Percentiles rank a stretch among this genome's conserved stretches.
These are phyloP conservation scores for Xylaria venustula DNA, from an alignment of 495 filamentous ascomycete species.

Conservation along the genomic window DNA sequence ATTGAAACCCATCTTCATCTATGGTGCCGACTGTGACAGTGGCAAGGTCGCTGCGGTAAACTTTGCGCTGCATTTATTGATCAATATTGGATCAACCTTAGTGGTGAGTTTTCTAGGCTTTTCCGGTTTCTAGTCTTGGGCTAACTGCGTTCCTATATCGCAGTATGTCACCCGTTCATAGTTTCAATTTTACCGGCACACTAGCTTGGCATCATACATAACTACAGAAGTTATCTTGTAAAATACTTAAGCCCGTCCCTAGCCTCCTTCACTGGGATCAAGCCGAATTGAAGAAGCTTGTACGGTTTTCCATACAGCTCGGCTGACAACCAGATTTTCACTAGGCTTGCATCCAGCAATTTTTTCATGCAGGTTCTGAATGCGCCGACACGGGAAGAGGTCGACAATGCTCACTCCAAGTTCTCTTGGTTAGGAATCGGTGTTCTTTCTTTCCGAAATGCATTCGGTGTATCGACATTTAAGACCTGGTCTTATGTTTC, in stretches of 20 bases:
- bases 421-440: slow-evolving; percentile 41
- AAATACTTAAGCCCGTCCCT: too few species aligned
- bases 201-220: too few species aligned
- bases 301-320: too few species aligned
- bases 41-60: slow-evolving; percentile 17
- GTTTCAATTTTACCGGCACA: too few species aligned
- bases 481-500: slow-evolving; percentile 22
- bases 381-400: slow-evolving; percentile 38
- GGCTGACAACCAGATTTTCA: too few species aligned
- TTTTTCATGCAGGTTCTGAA: slow-evolving; percentile 44
- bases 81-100: slow-evolving; percentile 23
- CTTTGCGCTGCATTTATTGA: slow-evolving; percentile 19
- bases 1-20: slow-evolving; percentile 14
- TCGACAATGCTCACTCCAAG: slow-evolving; percentile 36
- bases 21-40: slow-evolving; percentile 15
- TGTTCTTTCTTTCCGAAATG: slow-evolving; percentile 41
- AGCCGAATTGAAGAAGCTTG: too few species aligned
- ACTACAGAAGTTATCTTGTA: too few species aligned
- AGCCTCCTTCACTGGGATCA: too few species aligned
- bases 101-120: not conserved
- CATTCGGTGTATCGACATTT: slow-evolving; percentile 21
- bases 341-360: slow-evolving; percentile 29
- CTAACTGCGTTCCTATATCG: too few species aligned
- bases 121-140: too few species aligned
- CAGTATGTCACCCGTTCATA: too few species aligned